phyloP scores from a whole-genome alignment of 495 filamentous ascomycete species.

The Penicilliopsis zonata region DNA sequence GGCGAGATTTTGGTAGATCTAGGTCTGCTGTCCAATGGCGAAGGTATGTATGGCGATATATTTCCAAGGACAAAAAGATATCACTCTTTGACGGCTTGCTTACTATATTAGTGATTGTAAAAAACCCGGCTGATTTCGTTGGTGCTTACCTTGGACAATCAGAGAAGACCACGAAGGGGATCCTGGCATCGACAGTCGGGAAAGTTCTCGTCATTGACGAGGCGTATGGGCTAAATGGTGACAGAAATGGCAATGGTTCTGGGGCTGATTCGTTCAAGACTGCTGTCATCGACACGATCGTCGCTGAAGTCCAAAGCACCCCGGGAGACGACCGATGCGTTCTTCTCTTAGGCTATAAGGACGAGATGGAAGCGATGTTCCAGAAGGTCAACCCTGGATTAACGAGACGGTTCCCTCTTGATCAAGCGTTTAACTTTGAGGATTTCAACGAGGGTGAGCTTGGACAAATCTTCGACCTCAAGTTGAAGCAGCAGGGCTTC shows the following conservation, averaged over 20 bases:
- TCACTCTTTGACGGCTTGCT: no score
- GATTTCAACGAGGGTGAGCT: constrained; percentile 54
- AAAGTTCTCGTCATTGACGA: constrained; percentile 74
- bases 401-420: constrained; percentile 52
- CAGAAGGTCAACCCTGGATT: constrained; percentile 71
- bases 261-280: constrained; percentile 45
- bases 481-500: constrained; percentile 36
- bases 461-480: constrained; percentile 38
- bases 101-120: constrained; percentile 43
- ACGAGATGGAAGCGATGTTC: constrained; percentile 70
- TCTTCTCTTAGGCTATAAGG: constrained; percentile 63
- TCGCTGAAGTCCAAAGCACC: constrained; percentile 66
- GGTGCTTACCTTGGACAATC: constrained; percentile 51
- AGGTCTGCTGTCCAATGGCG: constrained; percentile 47
- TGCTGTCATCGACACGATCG: constrained; percentile 66
- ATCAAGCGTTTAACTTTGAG: constrained; percentile 55
- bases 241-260: constrained; percentile 6
- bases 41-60: no score
- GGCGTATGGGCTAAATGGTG: constrained; percentile 44
- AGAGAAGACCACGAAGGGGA: constrained; percentile 59
- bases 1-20: constrained; percentile 51
- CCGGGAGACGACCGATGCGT: constrained; percentile 73
- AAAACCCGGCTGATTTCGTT: constrained; percentile 65
- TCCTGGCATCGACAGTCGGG: constrained; percentile 50
- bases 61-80: no score